Percentiles rank a stretch among this genome's conserved stretches.
These are phyloP conservation scores for Fusarium camptoceras DNA, from an alignment of 2,329 filamentous ascomycete genomes.

Conservation along the genomic window DNA sequence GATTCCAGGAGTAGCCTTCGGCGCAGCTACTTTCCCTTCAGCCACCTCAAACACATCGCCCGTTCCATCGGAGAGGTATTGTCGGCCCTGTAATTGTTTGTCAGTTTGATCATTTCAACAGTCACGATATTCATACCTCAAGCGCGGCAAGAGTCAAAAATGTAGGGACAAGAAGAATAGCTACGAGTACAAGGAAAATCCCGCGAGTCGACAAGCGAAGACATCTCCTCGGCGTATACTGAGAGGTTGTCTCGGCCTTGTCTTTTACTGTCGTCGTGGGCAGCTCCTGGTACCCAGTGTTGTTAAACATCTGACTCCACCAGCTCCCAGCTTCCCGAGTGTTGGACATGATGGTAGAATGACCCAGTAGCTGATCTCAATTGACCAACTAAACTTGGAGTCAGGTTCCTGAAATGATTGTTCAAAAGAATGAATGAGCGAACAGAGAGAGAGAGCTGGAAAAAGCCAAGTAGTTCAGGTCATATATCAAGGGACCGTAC, in stretches of 20 bases:
- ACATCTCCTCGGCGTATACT: constrained; percentile 11
- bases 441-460: not conserved
- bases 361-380: constrained; percentile 3
- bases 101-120: not conserved
- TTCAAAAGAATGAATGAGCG: constrained; percentile 2
- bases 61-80: constrained; percentile 29
- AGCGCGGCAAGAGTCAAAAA: constrained; percentile 23
- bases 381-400: not conserved
- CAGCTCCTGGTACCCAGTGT: constrained; percentile 19
- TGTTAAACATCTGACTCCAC: constrained; percentile 27
- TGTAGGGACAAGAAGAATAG: constrained; percentile 16
- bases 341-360: constrained; percentile 5
- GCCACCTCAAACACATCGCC: constrained; percentile 22
- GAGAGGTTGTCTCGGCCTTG: constrained; percentile 10
- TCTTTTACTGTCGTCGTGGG: constrained; percentile 21
- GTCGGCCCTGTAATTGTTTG: constrained; percentile 1
- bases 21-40: not conserved
- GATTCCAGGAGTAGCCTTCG: not conserved
- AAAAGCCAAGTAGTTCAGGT: not conserved
- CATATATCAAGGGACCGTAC: constrained; percentile 13
- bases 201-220: constrained; percentile 7
- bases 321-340: constrained; percentile 3
- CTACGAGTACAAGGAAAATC: constrained; percentile 1
- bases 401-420: constrained; percentile 10
- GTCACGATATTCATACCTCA: not conserved